Evolutionary conservation across 2,329 filamentous ascomycete species (phyloP), one percentile per base, ranked within the genome.

Genomic region (Didymella glomerata): DNA sequence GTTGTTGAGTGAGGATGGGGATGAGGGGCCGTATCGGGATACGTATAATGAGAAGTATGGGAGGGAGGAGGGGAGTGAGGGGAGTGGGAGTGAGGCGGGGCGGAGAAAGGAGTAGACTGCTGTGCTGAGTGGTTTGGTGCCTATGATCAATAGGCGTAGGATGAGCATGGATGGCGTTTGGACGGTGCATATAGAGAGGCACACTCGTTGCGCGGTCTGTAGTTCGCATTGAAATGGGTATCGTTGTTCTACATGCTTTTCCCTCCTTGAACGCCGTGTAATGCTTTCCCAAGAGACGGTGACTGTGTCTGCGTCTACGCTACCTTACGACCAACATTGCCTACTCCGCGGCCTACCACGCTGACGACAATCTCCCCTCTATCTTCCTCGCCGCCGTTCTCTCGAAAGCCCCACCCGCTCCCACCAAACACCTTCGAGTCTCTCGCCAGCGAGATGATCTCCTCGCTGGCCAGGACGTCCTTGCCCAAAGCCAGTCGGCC

Each of bases 321-420:
- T 76, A 97, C 90, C 81, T 98, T 98, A 72, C 93, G 87, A 52
- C 94, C 94, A 48, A 98, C 91, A 75, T 98, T 99, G 28, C 95
- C 95, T 59, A 99, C 91, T 42, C 95, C 95, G 69, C 88, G 88
- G 30, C 95, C 95, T 72, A 98, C 96, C 42, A 99, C 90, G 67
- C 92, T 96, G 68, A 99, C 84, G 61, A 97, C 85, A 50, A 98
- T 85, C 75, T 96, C 91, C 18, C 80, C 78, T 6, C 79, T 82
- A 4, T 53, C 83, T 16, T 83, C 85, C 32, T 87, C 87, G 42
- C 71, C 77, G 0, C 65, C 46, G 2, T 65, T 66, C 48, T 75
- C 91, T 70, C 93, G 84, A 70, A 98, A 81, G 14, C 94, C 94
- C 94, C 94, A 98, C 59, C 90, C 92, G 66, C 90, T 93, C 42